Conservation (phyloP, 306 rosid genomes). For the Luffa acutangula region DNA sequence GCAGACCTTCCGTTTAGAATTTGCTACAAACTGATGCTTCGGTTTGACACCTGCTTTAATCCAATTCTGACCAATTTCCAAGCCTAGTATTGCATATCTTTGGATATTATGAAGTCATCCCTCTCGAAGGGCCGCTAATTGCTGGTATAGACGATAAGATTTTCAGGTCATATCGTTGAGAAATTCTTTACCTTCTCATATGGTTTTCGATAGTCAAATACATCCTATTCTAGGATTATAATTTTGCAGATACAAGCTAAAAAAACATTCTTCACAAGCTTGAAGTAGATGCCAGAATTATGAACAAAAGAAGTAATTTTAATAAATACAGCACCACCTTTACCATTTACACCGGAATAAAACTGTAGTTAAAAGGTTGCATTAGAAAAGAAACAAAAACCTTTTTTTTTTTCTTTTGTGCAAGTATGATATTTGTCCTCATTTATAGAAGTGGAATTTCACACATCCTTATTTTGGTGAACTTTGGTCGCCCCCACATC, state of each 20-base stretch:
- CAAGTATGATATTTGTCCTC: constrained; percentile 1
- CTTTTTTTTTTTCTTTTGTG: not conserved
- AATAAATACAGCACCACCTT: not conserved
- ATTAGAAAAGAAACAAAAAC: not conserved
- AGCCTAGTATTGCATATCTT: not conserved
- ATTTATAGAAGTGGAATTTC: not conserved
- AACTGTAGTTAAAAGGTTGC: constrained; percentile 6
- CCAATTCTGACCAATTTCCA: not conserved
- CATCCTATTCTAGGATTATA: not conserved
- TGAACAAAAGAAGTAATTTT: not conserved
- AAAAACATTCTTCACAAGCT: not conserved
- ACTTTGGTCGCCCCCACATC: constrained; percentile 40
- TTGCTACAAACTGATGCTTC: not conserved
- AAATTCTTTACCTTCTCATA: not conserved
- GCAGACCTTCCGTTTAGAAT: not conserved
- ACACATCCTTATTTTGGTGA: constrained; percentile 42
- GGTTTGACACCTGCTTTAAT: not conserved
- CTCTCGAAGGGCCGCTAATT: not conserved
- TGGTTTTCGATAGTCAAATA: not conserved
- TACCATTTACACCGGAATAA: constrained; percentile 3
- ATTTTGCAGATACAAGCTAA: not conserved
- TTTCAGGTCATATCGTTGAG: not conserved
- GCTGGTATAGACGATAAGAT: not conserved
- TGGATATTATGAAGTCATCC: not conserved
- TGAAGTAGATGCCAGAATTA: not conserved